phyloP scores from a whole-genome alignment of 2,329 filamentous ascomycete genomes.

The Drechmeria coniospora region DNA sequence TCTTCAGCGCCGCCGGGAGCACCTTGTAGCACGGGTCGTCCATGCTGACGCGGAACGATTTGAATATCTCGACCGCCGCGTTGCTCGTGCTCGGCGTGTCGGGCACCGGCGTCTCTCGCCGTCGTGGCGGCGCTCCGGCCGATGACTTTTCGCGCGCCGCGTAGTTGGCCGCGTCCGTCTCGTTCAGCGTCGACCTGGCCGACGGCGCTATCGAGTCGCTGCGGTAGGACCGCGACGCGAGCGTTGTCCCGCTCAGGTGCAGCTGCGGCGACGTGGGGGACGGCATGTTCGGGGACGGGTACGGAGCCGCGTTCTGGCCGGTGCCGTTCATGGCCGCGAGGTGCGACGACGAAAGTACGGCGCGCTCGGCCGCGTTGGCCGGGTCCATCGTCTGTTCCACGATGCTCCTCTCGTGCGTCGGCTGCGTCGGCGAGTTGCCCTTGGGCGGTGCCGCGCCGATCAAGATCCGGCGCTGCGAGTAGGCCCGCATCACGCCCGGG shows the following conservation, averaged over 20 bases:
- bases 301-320: conserved; percentile 37
- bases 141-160: conserved; percentile 15
- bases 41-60: conserved; percentile 94
- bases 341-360: conserved; percentile 52
- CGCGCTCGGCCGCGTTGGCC: conserved; percentile 50
- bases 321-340: conserved; percentile 55
- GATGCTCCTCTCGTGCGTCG: conserved; percentile 49
- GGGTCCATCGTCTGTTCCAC: conserved; percentile 54
- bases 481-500: conserved; percentile 50
- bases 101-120: conserved; percentile 45
- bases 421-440: conserved; percentile 59
- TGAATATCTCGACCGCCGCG: conserved; percentile 84
- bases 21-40: conserved; percentile 98
- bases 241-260: conserved; percentile 35
- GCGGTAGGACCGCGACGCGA: conserved; percentile 46
- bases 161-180: conserved; percentile 25
- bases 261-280: conserved; percentile 54
- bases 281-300: conserved; percentile 50
- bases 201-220: conserved; percentile 39
- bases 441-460: conserved; percentile 60
- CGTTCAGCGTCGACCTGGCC: conserved; percentile 38
- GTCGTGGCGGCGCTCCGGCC: conserved; percentile 28
- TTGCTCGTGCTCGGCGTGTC: conserved; percentile 42
- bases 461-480: conserved; percentile 61
- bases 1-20: conserved; percentile 83